Evolutionary conservation across 805 yeast species (phyloP), one percentile per base, ranked within the genome.

Genomic region (Wickerhamiella hasegawae): DNA sequence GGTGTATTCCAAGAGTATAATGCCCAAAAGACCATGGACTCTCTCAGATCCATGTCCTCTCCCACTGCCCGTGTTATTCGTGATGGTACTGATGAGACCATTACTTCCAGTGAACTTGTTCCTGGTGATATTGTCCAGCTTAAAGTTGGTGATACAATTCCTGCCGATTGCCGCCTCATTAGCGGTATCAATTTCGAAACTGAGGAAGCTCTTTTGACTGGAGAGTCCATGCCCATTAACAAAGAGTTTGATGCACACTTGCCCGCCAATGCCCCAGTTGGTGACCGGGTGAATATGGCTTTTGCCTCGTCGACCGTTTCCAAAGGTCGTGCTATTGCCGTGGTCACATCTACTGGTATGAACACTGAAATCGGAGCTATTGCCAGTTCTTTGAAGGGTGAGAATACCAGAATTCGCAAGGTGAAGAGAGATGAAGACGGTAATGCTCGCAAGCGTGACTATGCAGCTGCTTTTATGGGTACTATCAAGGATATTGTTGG

Each of bases 1-100:
- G 90, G 90, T 3, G 67, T 73, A 37, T 54, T 67, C 43, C 90
- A 78, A 53, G 87, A 78, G 50, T 65, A 62, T 49, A 72, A 69
- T 43, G 87, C 90, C 1, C 84, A 78, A 43, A 69, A 75, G 49
- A 79, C 87, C 1, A 79, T 78, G 82, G 79, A 75, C 26, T 73
- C 84, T 0, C 64, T 78, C 28, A 65, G 71, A 41, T 66, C 73
- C 1, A 62, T 79, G 35, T 66, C 78, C 35, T 72, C 83, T 2
- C 83, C 87, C 3, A 68, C 75, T 3, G 85, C 90, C 0, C 58
- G 67, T 28, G 82, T 73, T 18, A 62, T 71, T 29, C 65, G 90
- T 53, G 60, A 70, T 44, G 81, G 80, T 24, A 58, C 57, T 14
- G 73, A 70, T 39, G 45, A 52, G 14, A 68, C 76, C n/a, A 30